Conservation (phyloP, 2,329 filamentous ascomycete species). For the Pestalotiopsis sp. region DNA sequence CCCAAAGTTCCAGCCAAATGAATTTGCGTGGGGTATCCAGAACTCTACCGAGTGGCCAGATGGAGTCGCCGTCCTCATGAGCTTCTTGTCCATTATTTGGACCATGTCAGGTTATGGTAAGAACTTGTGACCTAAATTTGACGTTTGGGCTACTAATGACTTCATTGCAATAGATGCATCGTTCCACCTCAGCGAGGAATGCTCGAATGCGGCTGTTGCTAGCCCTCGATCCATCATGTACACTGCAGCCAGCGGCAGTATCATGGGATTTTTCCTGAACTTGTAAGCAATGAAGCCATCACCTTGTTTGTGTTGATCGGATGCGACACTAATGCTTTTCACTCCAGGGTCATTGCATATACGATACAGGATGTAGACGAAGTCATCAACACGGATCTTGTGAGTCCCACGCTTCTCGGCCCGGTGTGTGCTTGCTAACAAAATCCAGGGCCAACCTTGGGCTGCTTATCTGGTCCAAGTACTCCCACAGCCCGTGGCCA, state of each 20-base stretch:
- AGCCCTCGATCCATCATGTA: slow-evolving; percentile 72
- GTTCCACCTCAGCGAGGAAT: slow-evolving; percentile 76
- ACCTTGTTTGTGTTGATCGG: not conserved
- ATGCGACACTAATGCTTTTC: not conserved
- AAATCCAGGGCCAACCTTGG: slow-evolving; percentile 60
- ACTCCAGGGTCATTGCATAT: slow-evolving; percentile 61
- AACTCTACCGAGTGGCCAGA: slow-evolving; percentile 68
- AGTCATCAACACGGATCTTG: slow-evolving; percentile 61
- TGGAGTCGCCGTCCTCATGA: slow-evolving; percentile 70
- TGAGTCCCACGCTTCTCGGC: slow-evolving; percentile 11
- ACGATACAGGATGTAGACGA: slow-evolving; percentile 65
- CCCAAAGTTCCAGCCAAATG: slow-evolving; percentile 43
- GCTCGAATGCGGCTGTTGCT: slow-evolving; percentile 71
- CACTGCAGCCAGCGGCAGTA: slow-evolving; percentile 65
- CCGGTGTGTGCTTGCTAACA: not conserved
- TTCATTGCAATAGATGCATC: slow-evolving; percentile 53
- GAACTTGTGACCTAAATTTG: not conserved
- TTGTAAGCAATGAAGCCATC: slow-evolving; percentile 31
- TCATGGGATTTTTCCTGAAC: slow-evolving; percentile 74
- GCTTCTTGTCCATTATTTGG: slow-evolving; percentile 49
- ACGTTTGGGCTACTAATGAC: not conserved
- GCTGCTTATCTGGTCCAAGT: slow-evolving; percentile 70
- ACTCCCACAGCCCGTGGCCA: slow-evolving; percentile 58
- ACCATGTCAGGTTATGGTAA: slow-evolving; percentile 33
- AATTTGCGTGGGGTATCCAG: slow-evolving; percentile 67